Evolutionary conservation across 805 yeast species (phyloP).

Genomic region (Wickerhamiella azymoides): DNA sequence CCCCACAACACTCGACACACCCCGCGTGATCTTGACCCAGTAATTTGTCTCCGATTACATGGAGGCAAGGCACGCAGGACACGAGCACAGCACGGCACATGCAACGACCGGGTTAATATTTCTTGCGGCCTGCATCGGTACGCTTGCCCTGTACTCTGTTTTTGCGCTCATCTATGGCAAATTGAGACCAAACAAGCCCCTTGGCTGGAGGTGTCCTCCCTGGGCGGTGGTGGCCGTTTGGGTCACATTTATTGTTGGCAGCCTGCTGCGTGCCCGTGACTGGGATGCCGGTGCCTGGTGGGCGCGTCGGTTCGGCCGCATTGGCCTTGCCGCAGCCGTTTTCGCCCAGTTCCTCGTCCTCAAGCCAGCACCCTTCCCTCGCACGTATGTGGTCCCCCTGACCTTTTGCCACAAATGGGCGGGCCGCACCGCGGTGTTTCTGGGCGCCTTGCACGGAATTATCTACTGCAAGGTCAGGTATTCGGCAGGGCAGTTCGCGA

Average conservation of each 20-base stretch:
- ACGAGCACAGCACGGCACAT: slow-evolving; percentile 12
- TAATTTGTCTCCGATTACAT: background rate
- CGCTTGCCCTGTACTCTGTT: slow-evolving; percentile 12
- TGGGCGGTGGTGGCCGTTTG: slow-evolving; percentile 9
- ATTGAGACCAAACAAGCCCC: background rate
- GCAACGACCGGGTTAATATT: slow-evolving; percentile 13
- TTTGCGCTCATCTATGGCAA: slow-evolving; percentile 5
- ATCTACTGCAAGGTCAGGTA: slow-evolving; percentile 8
- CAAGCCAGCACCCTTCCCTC: slow-evolving; percentile 76
- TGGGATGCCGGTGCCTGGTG: slow-evolving; percentile 23
- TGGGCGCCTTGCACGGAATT: slow-evolving; percentile 49
- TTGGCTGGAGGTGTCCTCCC: slow-evolving; percentile 9
- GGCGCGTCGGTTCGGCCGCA: slow-evolving; percentile 67
- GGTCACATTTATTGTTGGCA: slow-evolving; percentile 8
- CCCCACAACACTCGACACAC: too few species aligned
- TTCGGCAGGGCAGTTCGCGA: too few species aligned
- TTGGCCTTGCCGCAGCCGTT: slow-evolving; percentile 64
- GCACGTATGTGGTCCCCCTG: slow-evolving; percentile 51
- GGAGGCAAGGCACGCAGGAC: slow-evolving; percentile 9
- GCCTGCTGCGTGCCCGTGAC: slow-evolving; percentile 11
- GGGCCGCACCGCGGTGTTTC: slow-evolving; percentile 59
- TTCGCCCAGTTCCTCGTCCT: slow-evolving; percentile 58
- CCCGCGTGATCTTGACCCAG: too few species aligned
- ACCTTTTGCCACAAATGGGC: slow-evolving; percentile 86
- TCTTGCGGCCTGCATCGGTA: slow-evolving; percentile 8